Evolutionary conservation across 192 early-diverging fungal species (phyloP).

Genomic region (Coemansia sp.): DNA sequence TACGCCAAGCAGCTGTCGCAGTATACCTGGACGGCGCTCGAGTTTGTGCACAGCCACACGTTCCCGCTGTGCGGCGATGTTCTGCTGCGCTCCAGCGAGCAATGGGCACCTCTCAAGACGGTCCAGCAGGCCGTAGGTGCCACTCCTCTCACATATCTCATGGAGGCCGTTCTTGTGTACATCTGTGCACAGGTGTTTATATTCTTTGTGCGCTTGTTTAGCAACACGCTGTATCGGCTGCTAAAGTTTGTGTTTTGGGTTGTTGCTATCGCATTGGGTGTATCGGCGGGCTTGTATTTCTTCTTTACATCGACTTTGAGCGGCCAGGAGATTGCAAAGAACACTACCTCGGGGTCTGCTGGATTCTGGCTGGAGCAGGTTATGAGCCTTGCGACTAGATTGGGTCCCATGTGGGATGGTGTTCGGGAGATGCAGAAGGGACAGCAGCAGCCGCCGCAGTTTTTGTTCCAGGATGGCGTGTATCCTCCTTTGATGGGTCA

Average conservation of each 20-base stretch:
- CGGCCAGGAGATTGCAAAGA: background rate
- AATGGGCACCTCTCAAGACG: conserved; percentile 28
- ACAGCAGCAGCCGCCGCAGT: conserved; percentile 11
- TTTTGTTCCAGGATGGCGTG: conserved; percentile 10
- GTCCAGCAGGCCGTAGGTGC: conserved; percentile 10
- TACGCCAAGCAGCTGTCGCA: conserved; percentile 15
- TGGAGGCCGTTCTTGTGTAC: conserved; percentile 23
- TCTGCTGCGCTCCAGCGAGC: conserved; percentile 10
- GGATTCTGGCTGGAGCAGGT: conserved; percentile 34
- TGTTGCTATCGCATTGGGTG: conserved; percentile 6
- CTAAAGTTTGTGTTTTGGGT: conserved; percentile 15
- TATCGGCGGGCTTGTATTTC: conserved; percentile 29
- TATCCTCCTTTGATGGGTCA: too few species aligned
- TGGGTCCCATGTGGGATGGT: conserved; percentile 18
- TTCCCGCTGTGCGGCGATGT: conserved; percentile 24
- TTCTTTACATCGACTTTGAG: conserved; percentile 23
- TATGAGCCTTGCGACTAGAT: conserved; percentile 5
- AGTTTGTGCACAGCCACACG: conserved; percentile 19
- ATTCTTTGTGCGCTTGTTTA: conserved; percentile 19
- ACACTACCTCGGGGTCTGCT: background rate
- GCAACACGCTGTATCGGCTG: conserved; percentile 40
- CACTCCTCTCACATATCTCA: conserved; percentile 5
- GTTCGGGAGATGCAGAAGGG: background rate
- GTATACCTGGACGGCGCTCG: conserved; percentile 1
- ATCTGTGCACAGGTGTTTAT: conserved; percentile 3